Conservation (phyloP, 2,329 filamentous ascomycete species). For the Anthostomella pinea region DNA sequence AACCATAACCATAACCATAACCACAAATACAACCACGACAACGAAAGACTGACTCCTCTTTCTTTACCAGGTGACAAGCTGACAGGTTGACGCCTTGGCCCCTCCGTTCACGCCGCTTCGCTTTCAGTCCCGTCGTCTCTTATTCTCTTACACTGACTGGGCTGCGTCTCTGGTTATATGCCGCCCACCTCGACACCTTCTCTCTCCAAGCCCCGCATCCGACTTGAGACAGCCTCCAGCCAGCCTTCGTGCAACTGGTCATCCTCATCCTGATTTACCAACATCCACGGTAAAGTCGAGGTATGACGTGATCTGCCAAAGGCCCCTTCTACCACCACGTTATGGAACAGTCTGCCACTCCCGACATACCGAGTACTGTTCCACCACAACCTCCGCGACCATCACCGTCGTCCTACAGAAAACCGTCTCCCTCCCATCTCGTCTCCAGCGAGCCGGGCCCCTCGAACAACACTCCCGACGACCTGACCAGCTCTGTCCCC, state of each 20-base stretch:
- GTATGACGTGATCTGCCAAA: slow-evolving; percentile 35
- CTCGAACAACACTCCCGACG: slow-evolving; percentile 13
- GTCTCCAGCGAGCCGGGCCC: slow-evolving; percentile 29
- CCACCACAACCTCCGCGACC: slow-evolving; percentile 14
- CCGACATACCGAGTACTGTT: slow-evolving; percentile 28
- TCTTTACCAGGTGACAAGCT: too few relatives aligned
- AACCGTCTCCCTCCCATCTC: slow-evolving; percentile 14
- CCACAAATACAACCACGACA: too few relatives aligned
- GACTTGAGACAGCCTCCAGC: slow-evolving; percentile 10
- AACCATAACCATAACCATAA: too few relatives aligned
- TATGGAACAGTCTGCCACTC: slow-evolving; percentile 47
- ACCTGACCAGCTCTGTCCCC: slow-evolving; percentile 39
- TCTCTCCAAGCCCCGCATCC: slow-evolving; percentile 8
- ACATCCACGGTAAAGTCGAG: slow-evolving; percentile 28
- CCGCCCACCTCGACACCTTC: slow-evolving; percentile 2
- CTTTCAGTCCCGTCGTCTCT: too few relatives aligned
- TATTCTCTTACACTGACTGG: too few relatives aligned
- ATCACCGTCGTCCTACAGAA: slow-evolving; percentile 8
- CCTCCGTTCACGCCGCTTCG: too few relatives aligned
- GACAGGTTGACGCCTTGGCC: too few relatives aligned
- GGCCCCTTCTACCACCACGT: slow-evolving; percentile 40
- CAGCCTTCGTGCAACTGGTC: slow-evolving; percentile 22
- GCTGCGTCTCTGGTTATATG: too few relatives aligned
- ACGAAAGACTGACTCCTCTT: too few relatives aligned
- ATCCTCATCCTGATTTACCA: slow-evolving; percentile 28